phyloP scores from a whole-genome alignment of 768 basidiomycete species.

The Harrya chromipes region DNA sequence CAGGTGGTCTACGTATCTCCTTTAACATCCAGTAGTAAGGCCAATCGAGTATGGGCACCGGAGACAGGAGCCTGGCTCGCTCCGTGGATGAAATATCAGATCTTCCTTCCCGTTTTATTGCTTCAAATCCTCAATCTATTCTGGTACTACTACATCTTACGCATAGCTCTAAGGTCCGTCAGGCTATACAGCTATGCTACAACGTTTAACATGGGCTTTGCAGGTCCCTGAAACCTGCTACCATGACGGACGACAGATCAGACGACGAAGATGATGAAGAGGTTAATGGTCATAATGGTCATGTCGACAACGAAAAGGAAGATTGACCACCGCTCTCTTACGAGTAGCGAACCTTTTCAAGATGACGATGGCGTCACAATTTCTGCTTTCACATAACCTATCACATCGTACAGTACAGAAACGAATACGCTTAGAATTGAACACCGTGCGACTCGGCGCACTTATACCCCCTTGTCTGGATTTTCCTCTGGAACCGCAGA shows the following conservation, averaged over 20 bases:
- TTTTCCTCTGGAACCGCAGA: conserved; percentile 1
- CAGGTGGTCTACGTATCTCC: not conserved
- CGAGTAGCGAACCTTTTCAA: not conserved
- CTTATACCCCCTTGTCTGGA: conserved; percentile 4
- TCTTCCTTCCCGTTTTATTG: conserved; percentile 69
- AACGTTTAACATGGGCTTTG: conserved; percentile 5
- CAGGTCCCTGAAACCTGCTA: conserved; percentile 51
- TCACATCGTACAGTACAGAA: conserved; percentile 7
- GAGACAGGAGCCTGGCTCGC: conserved; percentile 65
- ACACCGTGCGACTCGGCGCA: not conserved
- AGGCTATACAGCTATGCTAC: not conserved
- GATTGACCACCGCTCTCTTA: conserved; percentile 20
- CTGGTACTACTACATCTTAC: conserved; percentile 86
- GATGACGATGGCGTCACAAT: conserved; percentile 3
- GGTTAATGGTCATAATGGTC: conserved; percentile 28
- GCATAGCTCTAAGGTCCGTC: conserved; percentile 70
- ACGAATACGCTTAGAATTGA: not conserved
- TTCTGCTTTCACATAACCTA: conserved; percentile 7
- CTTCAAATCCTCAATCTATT: conserved; percentile 87
- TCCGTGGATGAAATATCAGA: conserved; percentile 79
- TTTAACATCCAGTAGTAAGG: conserved; percentile 40
- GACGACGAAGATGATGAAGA: conserved; percentile 66
- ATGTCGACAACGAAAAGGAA: conserved; percentile 28
- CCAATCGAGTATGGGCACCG: conserved; percentile 55
- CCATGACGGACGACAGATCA: conserved; percentile 70